These are phyloP conservation scores for Cinnamomum micranthum DNA, from an alignment of 164 flowering plant genomes.

Conservation along the genomic window DNA sequence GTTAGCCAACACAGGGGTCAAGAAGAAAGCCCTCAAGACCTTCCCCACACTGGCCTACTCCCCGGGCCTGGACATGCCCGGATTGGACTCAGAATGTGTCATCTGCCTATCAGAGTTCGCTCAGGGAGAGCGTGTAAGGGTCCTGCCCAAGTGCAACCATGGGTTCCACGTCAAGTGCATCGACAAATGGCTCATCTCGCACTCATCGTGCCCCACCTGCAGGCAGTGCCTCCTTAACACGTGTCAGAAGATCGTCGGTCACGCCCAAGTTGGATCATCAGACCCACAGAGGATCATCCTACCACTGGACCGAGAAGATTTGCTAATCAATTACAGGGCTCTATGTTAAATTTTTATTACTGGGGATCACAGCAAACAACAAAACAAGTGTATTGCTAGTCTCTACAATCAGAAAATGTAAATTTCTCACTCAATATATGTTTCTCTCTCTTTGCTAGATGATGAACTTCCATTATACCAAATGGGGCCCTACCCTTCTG, in stretches of 20 bases:
- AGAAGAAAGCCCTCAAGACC: conserved; percentile 51
- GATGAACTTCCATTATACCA: not conserved
- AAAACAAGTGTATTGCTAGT: not conserved
- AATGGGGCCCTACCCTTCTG: too few relatives aligned
- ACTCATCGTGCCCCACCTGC: conserved; percentile 87
- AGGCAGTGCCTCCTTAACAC: conserved; percentile 53
- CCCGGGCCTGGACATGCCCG: conserved; percentile 30
- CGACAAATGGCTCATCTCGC: conserved; percentile 71
- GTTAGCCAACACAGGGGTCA: conserved; percentile 53
- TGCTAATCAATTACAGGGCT: conserved; percentile 36
- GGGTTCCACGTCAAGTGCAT: conserved; percentile 79
- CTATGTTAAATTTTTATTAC: conserved; percentile 10
- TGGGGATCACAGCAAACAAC: not conserved
- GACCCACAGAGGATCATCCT: conserved; percentile 25
- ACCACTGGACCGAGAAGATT: conserved; percentile 61
- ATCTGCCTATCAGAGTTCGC: conserved; percentile 76
- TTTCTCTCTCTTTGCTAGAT: not conserved
- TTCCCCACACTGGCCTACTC: conserved; percentile 52
- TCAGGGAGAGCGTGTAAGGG: conserved; percentile 48
- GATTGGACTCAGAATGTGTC: conserved; percentile 58
- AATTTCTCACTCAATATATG: not conserved
- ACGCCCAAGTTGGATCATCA: conserved; percentile 25
- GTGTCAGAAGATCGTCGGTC: conserved; percentile 45
- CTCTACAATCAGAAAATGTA: not conserved
- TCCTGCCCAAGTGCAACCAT: conserved; percentile 78